Evolutionary conservation across 164 flowering plant genomes (phyloP).

Genomic region (Aristolochia contorta): DNA sequence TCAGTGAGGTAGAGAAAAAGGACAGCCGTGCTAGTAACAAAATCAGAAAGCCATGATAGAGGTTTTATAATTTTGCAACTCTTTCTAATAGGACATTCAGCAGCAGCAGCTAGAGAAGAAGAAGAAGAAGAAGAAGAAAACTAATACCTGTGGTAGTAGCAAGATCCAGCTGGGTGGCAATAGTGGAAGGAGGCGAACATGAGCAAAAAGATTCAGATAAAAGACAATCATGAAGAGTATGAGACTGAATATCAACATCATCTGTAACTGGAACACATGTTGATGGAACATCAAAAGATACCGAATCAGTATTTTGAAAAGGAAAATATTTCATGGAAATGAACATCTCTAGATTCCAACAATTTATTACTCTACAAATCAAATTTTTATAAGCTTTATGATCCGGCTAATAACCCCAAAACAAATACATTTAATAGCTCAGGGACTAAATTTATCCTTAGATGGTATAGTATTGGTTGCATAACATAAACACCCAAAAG

Average conservation of each 20-base stretch:
- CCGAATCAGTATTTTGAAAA: no score
- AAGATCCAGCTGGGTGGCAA: no score
- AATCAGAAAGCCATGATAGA: no score
- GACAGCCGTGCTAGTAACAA: no score
- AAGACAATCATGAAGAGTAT: not conserved
- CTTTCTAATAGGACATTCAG: not conserved
- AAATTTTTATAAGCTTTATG: not conserved
- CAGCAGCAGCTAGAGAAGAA: no score
- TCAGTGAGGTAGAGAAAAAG: no score
- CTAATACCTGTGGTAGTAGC: not conserved
- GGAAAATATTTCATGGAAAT: not conserved
- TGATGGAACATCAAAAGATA: not conserved
- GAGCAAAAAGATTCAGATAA: no score
- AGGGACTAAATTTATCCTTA: not conserved
- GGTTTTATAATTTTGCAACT: no score
- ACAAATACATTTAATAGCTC: not conserved
- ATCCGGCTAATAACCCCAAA: no score
- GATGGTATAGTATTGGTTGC: not conserved
- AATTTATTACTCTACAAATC: not conserved
- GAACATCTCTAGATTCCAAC: not conserved
- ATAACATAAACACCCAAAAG: constrained; percentile 1
- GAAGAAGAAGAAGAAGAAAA: not conserved
- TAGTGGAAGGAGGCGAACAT: no score
- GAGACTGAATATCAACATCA: no score
- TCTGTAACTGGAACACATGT: not conserved